Evolutionary conservation across 371 early-diverging fungal species (phyloP).

Genomic region (Zychaea mexicana): DNA sequence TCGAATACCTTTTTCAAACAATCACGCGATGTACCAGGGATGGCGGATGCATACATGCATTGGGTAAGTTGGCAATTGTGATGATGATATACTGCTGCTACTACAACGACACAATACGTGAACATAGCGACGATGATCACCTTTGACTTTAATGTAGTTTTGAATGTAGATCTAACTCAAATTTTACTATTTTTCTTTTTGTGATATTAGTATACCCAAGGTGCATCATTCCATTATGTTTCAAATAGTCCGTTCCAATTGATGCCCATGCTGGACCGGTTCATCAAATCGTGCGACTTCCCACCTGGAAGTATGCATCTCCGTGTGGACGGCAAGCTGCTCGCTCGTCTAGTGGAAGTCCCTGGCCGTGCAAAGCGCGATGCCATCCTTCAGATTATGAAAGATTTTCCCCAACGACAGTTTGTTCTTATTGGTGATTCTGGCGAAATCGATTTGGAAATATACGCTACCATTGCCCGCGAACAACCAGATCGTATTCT

Average conservation of each 20-base stretch:
- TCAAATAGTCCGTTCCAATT: conserved; percentile 91
- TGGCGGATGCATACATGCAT: conserved; percentile 68
- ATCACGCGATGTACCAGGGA: conserved; percentile 62
- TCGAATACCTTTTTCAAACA: conserved; percentile 74
- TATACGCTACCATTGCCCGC: conserved; percentile 66
- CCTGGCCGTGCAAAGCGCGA: conserved; percentile 61
- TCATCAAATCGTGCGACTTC: conserved; percentile 70
- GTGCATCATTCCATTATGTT: conserved; percentile 88
- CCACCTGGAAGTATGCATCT: conserved; percentile 83
- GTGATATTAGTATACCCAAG: conserved; percentile 53
- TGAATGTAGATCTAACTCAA: no score
- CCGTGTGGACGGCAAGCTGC: conserved; percentile 54
- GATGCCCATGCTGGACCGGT: conserved; percentile 70
- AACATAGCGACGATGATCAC: no score
- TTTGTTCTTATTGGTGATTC: conserved; percentile 92
- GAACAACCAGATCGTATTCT: conserved; percentile 68
- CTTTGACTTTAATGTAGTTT: no score
- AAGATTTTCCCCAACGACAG: conserved; percentile 80
- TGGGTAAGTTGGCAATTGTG: conserved; percentile 50
- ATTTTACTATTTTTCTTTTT: conserved; percentile 5
- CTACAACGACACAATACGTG: no score
- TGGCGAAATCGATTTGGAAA: conserved; percentile 89
- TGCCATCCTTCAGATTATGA: conserved; percentile 55
- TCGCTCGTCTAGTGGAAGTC: conserved; percentile 35
- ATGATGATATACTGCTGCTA: no score